A percentile compares a stretch with the other conserved stretches of the same genome.
phyloP scores from a whole-genome alignment of 768 basidiomycete species.

The Tephrocybe rancida region DNA sequence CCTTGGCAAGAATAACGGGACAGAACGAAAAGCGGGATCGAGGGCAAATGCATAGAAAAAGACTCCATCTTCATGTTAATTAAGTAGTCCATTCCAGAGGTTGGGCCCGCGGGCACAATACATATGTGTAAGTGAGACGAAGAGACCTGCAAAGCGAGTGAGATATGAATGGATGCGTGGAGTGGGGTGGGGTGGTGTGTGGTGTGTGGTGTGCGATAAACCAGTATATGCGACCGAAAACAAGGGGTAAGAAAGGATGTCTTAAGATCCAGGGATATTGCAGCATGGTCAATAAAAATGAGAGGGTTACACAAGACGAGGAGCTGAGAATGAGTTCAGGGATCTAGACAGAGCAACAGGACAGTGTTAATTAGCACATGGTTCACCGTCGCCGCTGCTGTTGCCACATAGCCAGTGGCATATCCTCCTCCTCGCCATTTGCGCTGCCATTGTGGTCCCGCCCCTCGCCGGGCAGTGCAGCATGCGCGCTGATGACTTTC shows the following conservation, averaged over 20 bases:
- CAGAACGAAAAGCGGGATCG: too few species aligned
- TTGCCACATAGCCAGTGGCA: slow-evolving; percentile 80
- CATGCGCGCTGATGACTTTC: slow-evolving; percentile 71
- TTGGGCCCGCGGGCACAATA: slow-evolving; percentile 14
- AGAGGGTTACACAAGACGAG: slow-evolving; percentile 12
- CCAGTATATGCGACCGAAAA: slow-evolving; percentile 6
- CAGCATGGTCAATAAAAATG: slow-evolving; percentile 23
- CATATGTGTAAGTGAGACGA: slow-evolving; percentile 18
- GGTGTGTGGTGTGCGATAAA: slow-evolving; percentile 7
- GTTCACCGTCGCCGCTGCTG: slow-evolving; percentile 65
- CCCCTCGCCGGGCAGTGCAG: slow-evolving; percentile 45
- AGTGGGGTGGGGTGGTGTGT: not conserved
- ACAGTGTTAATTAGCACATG: not conserved
- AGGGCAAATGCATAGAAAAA: too few species aligned
- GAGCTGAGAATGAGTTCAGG: slow-evolving; percentile 10
- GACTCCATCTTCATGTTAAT: slow-evolving; percentile 14
- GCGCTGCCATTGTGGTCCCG: slow-evolving; percentile 21
- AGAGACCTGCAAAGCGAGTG: slow-evolving; percentile 12
- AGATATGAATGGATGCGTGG: slow-evolving; percentile 13
- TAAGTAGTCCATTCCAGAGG: slow-evolving; percentile 18
- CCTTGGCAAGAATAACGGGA: not conserved
- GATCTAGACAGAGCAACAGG: slow-evolving; percentile 4
- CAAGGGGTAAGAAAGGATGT: slow-evolving; percentile 5
- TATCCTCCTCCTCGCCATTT: slow-evolving; percentile 71
- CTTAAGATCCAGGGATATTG: slow-evolving; percentile 21